Conservation (phyloP, 805 yeast genomes). For the Candida morakotiae region DNA sequence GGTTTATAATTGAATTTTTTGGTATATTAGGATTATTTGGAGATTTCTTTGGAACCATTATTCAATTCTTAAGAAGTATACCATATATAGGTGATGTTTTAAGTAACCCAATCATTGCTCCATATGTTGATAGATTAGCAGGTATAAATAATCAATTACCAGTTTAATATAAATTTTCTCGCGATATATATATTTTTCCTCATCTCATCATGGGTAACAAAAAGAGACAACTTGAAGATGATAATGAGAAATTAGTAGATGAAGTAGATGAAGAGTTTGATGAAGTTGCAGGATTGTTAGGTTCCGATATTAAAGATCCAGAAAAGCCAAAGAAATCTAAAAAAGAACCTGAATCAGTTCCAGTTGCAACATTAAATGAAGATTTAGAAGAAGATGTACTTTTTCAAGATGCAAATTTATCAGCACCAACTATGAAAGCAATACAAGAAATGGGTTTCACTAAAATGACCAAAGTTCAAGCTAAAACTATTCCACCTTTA, state of each 20-base stretch:
- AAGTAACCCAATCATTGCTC: conserved; percentile 79
- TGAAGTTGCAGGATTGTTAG: conserved; percentile 53
- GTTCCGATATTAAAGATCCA: conserved; percentile 39
- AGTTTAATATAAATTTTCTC: conserved; percentile 15
- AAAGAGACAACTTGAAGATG: conserved; percentile 21
- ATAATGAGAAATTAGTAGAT: conserved; percentile 44
- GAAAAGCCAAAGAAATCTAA: conserved; percentile 26
- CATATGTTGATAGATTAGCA: conserved; percentile 45
- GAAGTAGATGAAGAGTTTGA: conserved; percentile 54
- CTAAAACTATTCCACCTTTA: conserved; percentile 93
- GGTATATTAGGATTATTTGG: conserved; percentile 92
- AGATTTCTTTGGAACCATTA: conserved; percentile 86
- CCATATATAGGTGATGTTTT: conserved; percentile 86
- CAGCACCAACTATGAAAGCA: conserved; percentile 79
- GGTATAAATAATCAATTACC: conserved; percentile 39
- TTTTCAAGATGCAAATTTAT: conserved; percentile 50
- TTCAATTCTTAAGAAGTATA: conserved; percentile 79
- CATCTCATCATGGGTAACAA: conserved; percentile 1
- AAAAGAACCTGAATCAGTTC: conserved; percentile 12
- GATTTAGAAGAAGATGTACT: conserved; percentile 26
- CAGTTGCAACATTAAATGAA: not conserved
- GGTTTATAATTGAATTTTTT: conserved; percentile 77
- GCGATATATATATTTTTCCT: not conserved
- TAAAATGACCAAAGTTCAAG: conserved; percentile 91
- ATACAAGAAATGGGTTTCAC: conserved; percentile 86